Conservation (phyloP, 345 rosid genomes). For the Crucihimalaya himalaica region DNA sequence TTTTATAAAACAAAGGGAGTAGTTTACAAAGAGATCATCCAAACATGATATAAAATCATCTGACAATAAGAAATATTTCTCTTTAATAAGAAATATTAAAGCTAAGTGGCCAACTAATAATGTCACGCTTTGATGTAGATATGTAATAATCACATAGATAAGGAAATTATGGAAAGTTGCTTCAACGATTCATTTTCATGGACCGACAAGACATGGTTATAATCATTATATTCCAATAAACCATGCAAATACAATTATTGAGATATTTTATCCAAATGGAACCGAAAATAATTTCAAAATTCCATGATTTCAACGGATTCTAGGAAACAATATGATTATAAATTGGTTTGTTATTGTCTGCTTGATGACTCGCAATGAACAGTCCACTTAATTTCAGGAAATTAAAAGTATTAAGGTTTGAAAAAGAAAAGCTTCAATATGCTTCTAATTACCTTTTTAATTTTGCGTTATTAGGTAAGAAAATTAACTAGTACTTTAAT, state of each 20-base stretch:
- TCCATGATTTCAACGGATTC: constrained; percentile 17
- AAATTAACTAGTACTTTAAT: not conserved
- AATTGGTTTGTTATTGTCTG: constrained; percentile 19
- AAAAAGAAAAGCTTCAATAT: not conserved
- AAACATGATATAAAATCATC: no score
- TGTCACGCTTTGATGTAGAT: constrained; percentile 29
- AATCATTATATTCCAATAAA: constrained; percentile 33
- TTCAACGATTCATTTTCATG: constrained; percentile 30
- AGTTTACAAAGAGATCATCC: no score
- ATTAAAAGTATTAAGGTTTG: not conserved
- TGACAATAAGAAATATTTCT: no score
- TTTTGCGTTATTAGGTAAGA: not conserved
- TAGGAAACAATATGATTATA: constrained; percentile 28
- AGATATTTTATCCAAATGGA: constrained; percentile 6
- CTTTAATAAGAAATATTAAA: not conserved
- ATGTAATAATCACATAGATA: constrained; percentile 30
- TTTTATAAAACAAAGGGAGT: no score
- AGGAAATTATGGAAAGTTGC: constrained; percentile 41
- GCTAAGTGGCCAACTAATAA: constrained; percentile 17
- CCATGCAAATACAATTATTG: constrained; percentile 31
- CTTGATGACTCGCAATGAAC: constrained; percentile 5
- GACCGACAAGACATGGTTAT: constrained; percentile 36
- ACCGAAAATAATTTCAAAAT: constrained; percentile 2
- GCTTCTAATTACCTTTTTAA: not conserved
- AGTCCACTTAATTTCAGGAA: constrained; percentile 3